These are phyloP conservation scores for Podila verticillata DNA, from an alignment of 192 early-diverging fungal species.

Conservation along the genomic window DNA sequence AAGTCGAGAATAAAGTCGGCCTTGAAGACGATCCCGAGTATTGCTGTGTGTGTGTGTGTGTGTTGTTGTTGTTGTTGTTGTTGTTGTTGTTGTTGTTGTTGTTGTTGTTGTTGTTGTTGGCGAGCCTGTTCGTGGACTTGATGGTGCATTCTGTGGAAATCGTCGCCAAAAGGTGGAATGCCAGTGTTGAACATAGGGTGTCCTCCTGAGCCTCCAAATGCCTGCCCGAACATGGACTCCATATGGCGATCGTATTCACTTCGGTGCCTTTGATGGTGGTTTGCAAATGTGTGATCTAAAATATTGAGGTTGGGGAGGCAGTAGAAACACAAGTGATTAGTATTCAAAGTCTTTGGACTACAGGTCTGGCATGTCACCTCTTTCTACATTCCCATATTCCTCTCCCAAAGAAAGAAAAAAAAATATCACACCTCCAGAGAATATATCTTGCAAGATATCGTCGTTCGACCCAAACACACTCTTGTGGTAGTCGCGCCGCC, in stretches of 20 bases:
- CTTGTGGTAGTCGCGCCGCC: background rate
- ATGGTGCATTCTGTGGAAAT: conserved; percentile 2
- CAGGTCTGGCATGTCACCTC: no score
- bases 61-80: conserved; percentile 8
- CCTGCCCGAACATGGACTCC: conserved; percentile 18
- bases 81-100: background rate
- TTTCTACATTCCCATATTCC: background rate
- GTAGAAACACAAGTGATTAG: background rate
- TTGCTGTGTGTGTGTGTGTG: background rate
- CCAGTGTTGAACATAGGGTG: background rate
- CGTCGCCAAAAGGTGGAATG: no score
- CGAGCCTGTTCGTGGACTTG: background rate
- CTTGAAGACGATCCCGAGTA: background rate
- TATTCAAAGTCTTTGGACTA: no score
- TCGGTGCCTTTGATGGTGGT: conserved; percentile 29
- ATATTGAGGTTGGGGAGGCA: background rate
- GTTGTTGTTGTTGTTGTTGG: background rate
- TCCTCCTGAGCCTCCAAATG: background rate
- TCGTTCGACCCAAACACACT: conserved; percentile 8
- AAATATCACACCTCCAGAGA: conserved; percentile 7
- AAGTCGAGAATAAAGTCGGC: conserved; percentile 41
- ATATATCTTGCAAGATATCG: conserved; percentile 5
- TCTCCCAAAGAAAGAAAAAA: background rate
- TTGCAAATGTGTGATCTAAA: conserved; percentile 24
- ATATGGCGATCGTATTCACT: conserved; percentile 16